Percentiles rank a stretch among this genome's conserved stretches.
Evolutionary conservation across 164 flowering plant species (phyloP).

Genomic region (Stephania cephalantha): DNA sequence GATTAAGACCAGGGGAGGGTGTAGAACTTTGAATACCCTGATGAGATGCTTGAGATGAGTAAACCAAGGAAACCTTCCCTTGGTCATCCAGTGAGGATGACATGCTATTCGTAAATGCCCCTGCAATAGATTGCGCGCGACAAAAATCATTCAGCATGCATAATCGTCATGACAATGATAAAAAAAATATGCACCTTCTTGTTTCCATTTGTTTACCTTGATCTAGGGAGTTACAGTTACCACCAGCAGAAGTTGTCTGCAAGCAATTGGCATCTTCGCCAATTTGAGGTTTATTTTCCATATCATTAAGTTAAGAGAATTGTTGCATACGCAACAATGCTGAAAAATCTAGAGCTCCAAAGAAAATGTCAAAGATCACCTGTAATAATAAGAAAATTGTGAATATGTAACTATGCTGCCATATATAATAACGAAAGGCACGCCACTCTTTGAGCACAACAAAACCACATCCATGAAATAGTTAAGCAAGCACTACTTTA

Average conservation of each 20-base stretch:
- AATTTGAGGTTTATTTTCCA: constrained; percentile 49
- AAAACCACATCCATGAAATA: neutral
- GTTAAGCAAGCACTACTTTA: too few relatives aligned
- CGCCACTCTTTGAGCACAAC: neutral
- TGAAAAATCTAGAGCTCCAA: constrained; percentile 16
- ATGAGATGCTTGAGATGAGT: constrained; percentile 53
- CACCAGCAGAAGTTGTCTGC: constrained; percentile 29
- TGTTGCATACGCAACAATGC: constrained; percentile 53
- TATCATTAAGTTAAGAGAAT: constrained; percentile 57
- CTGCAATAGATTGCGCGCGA: neutral
- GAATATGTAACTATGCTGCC: neutral
- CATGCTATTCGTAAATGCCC: constrained; percentile 36
- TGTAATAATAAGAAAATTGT: neutral
- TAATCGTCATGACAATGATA: neutral
- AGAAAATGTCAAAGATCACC: neutral
- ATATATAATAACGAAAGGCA: neutral
- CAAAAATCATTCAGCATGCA: neutral
- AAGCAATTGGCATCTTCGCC: constrained; percentile 20
- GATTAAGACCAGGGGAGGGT: constrained; percentile 40
- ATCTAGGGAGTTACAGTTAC: constrained; percentile 30
- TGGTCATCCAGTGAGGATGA: constrained; percentile 49
- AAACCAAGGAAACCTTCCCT: constrained; percentile 42
- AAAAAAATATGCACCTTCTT: neutral
- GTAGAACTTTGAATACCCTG: constrained; percentile 45
- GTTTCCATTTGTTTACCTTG: constrained; percentile 24